Evolutionary conservation across 192 early-diverging fungal species (phyloP).

Genomic region (Endogone sp.): DNA sequence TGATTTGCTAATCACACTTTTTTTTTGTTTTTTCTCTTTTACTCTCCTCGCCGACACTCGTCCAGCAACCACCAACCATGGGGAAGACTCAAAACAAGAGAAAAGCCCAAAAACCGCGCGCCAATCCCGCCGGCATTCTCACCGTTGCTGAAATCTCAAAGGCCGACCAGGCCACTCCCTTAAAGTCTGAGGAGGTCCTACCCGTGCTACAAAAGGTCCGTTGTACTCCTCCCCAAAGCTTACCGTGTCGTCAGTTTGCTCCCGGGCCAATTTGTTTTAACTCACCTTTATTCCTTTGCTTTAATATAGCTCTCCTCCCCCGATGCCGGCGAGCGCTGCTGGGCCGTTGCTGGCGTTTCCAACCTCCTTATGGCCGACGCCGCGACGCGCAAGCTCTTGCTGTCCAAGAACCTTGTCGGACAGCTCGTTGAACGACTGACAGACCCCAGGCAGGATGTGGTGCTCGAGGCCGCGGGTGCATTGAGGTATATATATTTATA

Average conservation of each 20-base stretch:
- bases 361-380: conserved; percentile 68
- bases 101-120: neutral
- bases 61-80: neutral
- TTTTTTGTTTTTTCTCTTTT: neutral
- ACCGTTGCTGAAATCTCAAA: neutral
- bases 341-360: conserved; percentile 85
- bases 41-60: too few relatives aligned
- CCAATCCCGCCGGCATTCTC: neutral
- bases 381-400: conserved; percentile 65
- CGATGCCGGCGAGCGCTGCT: conserved; percentile 74
- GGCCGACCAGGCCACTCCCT: neutral
- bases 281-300: neutral
- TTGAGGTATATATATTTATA: conserved; percentile 37
- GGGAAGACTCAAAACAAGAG: neutral
- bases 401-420: conserved; percentile 65
- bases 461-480: conserved; percentile 71
- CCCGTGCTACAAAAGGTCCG: conserved; percentile 15
- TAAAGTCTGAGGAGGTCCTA: conserved; percentile 6
- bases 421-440: conserved; percentile 69
- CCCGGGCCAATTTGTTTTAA: neutral
- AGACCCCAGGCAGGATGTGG: conserved; percentile 67
- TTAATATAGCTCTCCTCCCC: conserved; percentile 50
- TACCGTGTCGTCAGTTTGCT: neutral
- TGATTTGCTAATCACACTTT: neutral
- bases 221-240: neutral